phyloP scores from a whole-genome alignment of 805 yeast genomes.

The Metschnikowia drakensbergensis region DNA sequence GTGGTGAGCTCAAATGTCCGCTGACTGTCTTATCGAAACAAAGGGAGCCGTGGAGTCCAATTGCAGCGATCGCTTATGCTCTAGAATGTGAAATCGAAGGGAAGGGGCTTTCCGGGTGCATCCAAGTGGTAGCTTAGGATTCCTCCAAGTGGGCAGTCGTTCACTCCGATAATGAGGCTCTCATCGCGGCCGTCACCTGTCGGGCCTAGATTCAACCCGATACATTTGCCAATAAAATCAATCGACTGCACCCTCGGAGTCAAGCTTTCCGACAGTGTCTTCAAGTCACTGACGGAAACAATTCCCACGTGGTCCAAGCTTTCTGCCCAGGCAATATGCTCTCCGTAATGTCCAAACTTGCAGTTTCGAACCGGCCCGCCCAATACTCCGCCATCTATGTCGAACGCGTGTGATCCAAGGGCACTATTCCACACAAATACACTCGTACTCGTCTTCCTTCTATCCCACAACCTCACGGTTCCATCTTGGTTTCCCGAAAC shows the following conservation, averaged over 20 bases:
- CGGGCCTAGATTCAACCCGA: constrained; percentile 49
- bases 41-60: too few relatives aligned
- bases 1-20: constrained; percentile 29
- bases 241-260: constrained; percentile 40
- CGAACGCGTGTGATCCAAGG: constrained; percentile 22
- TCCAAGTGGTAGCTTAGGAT: constrained; percentile 45
- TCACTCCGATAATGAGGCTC: constrained; percentile 49
- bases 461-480: constrained; percentile 51
- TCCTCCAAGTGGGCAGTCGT: constrained; percentile 57
- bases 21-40: too few relatives aligned
- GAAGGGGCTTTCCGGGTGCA: constrained; percentile 32
- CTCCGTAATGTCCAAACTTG: constrained; percentile 45
- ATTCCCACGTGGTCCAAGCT: constrained; percentile 56
- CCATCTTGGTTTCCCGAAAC: constrained; percentile 63
- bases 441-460: constrained; percentile 30
- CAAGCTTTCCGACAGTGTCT: constrained; percentile 9
- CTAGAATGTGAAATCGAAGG: constrained; percentile 35
- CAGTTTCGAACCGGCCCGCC: constrained; percentile 53
- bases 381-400: constrained; percentile 15
- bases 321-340: constrained; percentile 52
- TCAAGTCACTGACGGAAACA: constrained; percentile 35
- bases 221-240: constrained; percentile 54
- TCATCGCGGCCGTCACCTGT: constrained; percentile 44
- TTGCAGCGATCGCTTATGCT: background rate
- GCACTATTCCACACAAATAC: constrained; percentile 36